Conservation (phyloP, 257 asterid species). For the Orobanche coerulescens region DNA sequence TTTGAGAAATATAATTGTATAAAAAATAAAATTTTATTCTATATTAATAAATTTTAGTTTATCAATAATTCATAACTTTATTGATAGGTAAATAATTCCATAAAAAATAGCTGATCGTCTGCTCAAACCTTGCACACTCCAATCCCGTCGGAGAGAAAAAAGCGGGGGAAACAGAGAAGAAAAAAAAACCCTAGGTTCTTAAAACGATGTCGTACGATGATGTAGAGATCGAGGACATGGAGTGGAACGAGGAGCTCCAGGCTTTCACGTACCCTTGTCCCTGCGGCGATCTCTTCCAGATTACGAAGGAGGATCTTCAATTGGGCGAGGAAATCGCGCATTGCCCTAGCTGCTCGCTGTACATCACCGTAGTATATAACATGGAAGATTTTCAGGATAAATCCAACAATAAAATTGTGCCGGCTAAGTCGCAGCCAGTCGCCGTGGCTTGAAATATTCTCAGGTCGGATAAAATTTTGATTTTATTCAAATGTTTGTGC, state of each 20-base stretch:
- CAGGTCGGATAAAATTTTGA: constrained; percentile 8
- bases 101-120: neutral
- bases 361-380: constrained; percentile 73
- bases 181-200: constrained; percentile 19
- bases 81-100: too few relatives aligned
- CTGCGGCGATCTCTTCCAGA: constrained; percentile 89
- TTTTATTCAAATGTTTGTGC: neutral
- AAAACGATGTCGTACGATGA: constrained; percentile 86
- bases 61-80: too few relatives aligned
- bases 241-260: constrained; percentile 76
- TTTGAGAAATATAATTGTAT: too few relatives aligned
- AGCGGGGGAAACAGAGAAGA: neutral
- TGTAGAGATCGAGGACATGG: constrained; percentile 97
- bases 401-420: constrained; percentile 35
- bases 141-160: neutral
- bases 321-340: constrained; percentile 87
- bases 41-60: too few relatives aligned
- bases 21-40: too few relatives aligned
- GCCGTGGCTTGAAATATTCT: constrained; percentile 55
- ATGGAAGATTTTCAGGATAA: constrained; percentile 67
- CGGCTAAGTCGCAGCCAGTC: constrained; percentile 51
- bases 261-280: constrained; percentile 91
- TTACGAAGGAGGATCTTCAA: constrained; percentile 68
- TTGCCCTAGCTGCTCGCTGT: constrained; percentile 93
- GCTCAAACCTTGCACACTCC: constrained; percentile 3